Evolutionary conservation across 495 filamentous ascomycete genomes (phyloP), one percentile per base, ranked within the genome.

Genomic region (Podospora pseudopauciseta): DNA sequence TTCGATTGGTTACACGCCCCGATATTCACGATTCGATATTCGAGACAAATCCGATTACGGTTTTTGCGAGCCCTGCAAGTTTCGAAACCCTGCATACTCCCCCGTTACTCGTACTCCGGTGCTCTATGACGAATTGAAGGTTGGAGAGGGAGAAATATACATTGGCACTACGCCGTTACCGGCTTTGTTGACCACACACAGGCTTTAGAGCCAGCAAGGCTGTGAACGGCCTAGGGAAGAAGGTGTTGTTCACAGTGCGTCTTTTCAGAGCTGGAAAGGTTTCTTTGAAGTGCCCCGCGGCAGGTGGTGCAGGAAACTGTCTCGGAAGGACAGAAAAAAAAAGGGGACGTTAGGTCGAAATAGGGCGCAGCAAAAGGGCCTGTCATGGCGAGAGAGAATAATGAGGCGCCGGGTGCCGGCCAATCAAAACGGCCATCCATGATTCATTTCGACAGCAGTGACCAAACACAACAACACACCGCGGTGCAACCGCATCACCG

Each of bases 381-480:
- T 18, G 72, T 57, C 59, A 76, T 76, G 75, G 75, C 72, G 54
- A 76, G 71, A 70, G 75, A 79, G 55, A 70, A 67, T 66, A 70
- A 67, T 66, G 75, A 78, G 68, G 44, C 67, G 65, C 73, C 70
- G 70, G 74, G 70, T 72, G 71, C 74, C 69, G 71, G 73, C 82
- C 82, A 84, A 84, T 84, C 81, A 83, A 83, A 81, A 75, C 74
- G 77, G 66, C 76, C 82, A 61, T 30, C 78, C 18, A 68, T 75
- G 64, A 72, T 70, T 72, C 76, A 75, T 64, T 66, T 73, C 70
- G 75, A 81, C 72, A 77, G 77, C 75, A 76, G 76, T 68, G 74
- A 79, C 68, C 68, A 75, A 71, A 68, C 75, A 60, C 70, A 68
- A 15, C 69, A 68, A 27, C 69, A 66, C 23, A 23, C 23, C 23